phyloP scores from a whole-genome alignment of 2,329 filamentous ascomycete genomes.

The Arachnomyces sp. region DNA sequence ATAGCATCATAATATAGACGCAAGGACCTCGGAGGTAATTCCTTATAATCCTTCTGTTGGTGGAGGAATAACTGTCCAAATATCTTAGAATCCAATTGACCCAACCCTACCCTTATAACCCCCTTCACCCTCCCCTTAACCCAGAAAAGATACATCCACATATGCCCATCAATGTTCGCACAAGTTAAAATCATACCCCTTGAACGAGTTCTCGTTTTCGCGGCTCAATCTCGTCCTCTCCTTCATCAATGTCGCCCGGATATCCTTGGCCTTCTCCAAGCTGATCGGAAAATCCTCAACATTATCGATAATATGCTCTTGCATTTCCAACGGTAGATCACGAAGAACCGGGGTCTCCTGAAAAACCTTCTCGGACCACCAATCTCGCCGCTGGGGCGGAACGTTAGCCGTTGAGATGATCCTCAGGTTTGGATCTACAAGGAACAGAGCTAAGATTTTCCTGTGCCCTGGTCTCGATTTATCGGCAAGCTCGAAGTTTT shows the following conservation, averaged over 20 bases:
- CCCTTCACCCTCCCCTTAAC: too few relatives aligned
- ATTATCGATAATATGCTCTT: conserved; percentile 4
- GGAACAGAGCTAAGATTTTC: conserved; percentile 13
- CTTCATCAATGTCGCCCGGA: conserved; percentile 10
- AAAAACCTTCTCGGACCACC: conserved; percentile 8
- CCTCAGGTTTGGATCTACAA: conserved; percentile 12
- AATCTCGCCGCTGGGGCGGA: conserved; percentile 10
- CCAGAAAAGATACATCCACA: too few relatives aligned
- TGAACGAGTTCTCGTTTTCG: too few relatives aligned
- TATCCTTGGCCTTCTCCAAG: conserved; percentile 10
- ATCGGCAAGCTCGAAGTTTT: conserved; percentile 9
- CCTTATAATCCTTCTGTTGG: too few relatives aligned
- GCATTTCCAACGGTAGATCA: conserved; percentile 7
- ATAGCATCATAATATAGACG: too few relatives aligned
- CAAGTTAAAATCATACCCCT: too few relatives aligned
- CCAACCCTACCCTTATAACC: too few relatives aligned
- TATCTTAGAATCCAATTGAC: too few relatives aligned
- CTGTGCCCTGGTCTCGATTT: conserved; percentile 11
- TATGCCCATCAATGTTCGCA: too few relatives aligned
- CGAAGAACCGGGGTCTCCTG: not conserved
- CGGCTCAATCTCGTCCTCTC: conserved; percentile 3
- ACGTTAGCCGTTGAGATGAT: conserved; percentile 13
- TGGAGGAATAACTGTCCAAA: too few relatives aligned
- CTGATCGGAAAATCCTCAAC: conserved; percentile 3
- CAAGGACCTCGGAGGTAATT: too few relatives aligned